phyloP scores from a whole-genome alignment of 2,329 filamentous ascomycete species.

The Cercospora sp. region DNA sequence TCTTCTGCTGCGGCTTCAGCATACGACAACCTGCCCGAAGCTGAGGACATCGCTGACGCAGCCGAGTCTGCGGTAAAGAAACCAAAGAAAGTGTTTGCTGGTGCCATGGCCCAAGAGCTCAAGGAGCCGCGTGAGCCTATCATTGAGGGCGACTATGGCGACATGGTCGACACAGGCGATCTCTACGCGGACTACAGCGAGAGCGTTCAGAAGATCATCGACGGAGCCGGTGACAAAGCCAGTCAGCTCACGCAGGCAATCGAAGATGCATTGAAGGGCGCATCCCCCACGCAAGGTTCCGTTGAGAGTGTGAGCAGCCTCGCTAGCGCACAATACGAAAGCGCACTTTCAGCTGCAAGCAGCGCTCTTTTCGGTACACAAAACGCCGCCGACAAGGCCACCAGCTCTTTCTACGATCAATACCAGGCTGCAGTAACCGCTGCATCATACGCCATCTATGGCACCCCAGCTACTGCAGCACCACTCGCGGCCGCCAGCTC shows the following conservation, averaged over 20 bases:
- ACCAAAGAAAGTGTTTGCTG: slow-evolving; percentile 53
- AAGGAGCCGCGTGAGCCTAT: slow-evolving; percentile 50
- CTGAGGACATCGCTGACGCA: slow-evolving; percentile 21
- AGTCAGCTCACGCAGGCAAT: slow-evolving; percentile 57
- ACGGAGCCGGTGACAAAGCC: slow-evolving; percentile 54
- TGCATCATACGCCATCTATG: slow-evolving; percentile 59
- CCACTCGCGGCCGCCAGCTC: slow-evolving; percentile 45
- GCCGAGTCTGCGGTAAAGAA: slow-evolving; percentile 25
- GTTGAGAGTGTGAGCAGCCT: slow-evolving; percentile 55
- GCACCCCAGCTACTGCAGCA: slow-evolving; percentile 47
- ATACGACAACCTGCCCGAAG: slow-evolving; percentile 16
- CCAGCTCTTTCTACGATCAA: slow-evolving; percentile 54
- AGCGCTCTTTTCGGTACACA: slow-evolving; percentile 55
- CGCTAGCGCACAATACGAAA: slow-evolving; percentile 58
- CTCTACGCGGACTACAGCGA: slow-evolving; percentile 50
- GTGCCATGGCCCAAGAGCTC: slow-evolving; percentile 55
- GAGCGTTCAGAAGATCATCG: slow-evolving; percentile 53
- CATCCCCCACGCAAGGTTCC: slow-evolving; percentile 48
- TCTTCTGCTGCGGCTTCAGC: slow-evolving; percentile 32
- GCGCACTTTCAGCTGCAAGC: slow-evolving; percentile 58
- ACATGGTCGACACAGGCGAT: slow-evolving; percentile 41
- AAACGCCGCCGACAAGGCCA: slow-evolving; percentile 46
- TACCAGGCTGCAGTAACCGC: slow-evolving; percentile 60
- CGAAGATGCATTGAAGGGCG: slow-evolving; percentile 54
- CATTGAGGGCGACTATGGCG: slow-evolving; percentile 46